Evolutionary conservation across 257 asterid species (phyloP).

Genomic region (Solanum tarijense): DNA sequence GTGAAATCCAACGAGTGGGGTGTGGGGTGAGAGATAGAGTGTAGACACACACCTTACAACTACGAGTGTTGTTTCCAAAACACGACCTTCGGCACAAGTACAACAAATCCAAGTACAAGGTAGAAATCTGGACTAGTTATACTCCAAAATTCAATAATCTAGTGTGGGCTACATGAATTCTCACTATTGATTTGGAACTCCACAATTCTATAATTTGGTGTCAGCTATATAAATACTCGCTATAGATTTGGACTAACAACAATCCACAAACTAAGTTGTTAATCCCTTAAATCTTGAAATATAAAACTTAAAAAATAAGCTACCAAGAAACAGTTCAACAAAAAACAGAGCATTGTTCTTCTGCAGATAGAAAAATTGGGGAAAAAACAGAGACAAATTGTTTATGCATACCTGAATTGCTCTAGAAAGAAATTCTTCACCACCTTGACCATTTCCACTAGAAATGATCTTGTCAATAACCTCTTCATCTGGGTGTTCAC

Average conservation of each 20-base stretch:
- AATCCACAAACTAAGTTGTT: not conserved
- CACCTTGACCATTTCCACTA: conserved; percentile 51
- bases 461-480: conserved; percentile 74
- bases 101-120: too few relatives aligned
- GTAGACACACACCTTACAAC: not conserved
- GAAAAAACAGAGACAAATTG: not conserved
- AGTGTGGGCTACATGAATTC: not conserved
- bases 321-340: not conserved
- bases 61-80: too few relatives aligned
- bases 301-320: not conserved
- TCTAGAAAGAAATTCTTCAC: conserved; percentile 67
- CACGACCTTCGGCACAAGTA: too few relatives aligned
- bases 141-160: not conserved
- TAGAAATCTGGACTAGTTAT: not conserved
- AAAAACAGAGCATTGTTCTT: not conserved
- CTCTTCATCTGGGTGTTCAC: conserved; percentile 62
- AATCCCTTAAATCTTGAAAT: not conserved
- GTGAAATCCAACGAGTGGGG: too few relatives aligned
- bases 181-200: not conserved
- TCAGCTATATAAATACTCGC: not conserved
- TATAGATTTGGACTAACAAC: not conserved
- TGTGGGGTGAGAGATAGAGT: not conserved
- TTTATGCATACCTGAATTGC: conserved; percentile 56
- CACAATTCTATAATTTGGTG: not conserved
- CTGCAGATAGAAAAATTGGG: not conserved